Evolutionary conservation across 2,329 filamentous ascomycete species (phyloP).

Genomic region (Helotiales sp.): DNA sequence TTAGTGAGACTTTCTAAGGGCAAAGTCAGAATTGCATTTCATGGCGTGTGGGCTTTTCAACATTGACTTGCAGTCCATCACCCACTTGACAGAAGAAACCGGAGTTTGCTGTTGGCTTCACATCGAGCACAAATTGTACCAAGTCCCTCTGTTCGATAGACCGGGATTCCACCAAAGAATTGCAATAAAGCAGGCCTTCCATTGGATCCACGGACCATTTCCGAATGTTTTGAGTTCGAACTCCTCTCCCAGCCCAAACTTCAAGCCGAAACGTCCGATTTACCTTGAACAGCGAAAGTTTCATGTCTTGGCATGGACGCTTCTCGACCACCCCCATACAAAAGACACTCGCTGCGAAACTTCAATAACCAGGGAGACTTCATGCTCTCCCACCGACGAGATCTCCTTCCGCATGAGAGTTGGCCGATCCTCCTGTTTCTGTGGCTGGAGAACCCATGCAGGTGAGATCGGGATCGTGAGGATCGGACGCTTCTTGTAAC

Average conservation of each 20-base stretch:
- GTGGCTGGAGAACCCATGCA: background rate
- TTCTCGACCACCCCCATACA: conserved; percentile 5
- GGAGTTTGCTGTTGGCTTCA: background rate
- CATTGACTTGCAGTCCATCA: background rate
- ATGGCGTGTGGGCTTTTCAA: no score
- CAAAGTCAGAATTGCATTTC: no score
- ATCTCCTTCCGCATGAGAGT: background rate
- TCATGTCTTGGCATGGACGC: conserved; percentile 2
- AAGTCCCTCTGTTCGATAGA: background rate
- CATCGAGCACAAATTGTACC: background rate
- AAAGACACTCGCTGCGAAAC: conserved; percentile 13
- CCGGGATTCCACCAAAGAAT: background rate
- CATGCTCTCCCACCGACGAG: background rate
- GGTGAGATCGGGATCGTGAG: conserved; percentile 6
- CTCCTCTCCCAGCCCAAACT: background rate
- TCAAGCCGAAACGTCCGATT: conserved; percentile 1
- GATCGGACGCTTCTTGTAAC: conserved; percentile 20
- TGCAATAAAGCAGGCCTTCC: background rate
- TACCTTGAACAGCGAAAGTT: background rate
- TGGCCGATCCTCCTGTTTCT: background rate
- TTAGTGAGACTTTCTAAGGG: no score
- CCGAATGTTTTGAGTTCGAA: background rate
- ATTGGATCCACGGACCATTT: background rate
- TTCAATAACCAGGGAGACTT: background rate
- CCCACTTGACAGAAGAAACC: background rate